phyloP scores from a whole-genome alignment of 495 filamentous ascomycete genomes.

The Aspergillus indologenus region DNA sequence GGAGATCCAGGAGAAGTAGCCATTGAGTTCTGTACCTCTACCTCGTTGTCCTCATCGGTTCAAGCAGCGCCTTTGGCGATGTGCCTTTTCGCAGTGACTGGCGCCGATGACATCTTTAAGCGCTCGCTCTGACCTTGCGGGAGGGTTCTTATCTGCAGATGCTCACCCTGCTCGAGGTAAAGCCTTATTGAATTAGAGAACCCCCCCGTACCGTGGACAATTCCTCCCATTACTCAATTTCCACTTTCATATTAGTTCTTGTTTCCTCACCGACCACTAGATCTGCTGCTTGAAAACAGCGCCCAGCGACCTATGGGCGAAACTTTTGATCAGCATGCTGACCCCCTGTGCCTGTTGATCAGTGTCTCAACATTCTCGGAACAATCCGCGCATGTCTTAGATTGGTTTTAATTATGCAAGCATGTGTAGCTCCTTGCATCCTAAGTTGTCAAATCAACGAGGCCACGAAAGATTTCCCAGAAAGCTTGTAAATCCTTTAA shows the following conservation, averaged over 20 bases:
- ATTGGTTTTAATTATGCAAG: background rate
- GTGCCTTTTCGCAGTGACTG: background rate
- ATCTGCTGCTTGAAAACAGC: background rate
- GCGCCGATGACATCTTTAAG: background rate
- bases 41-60: background rate
- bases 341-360: background rate
- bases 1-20: background rate
- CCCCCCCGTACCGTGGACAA: too few relatives aligned
- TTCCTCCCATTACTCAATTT: too few relatives aligned
- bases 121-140: background rate
- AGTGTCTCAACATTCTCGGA: background rate
- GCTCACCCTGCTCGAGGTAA: background rate
- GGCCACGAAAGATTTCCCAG: background rate
- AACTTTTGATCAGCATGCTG: background rate
- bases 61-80: background rate
- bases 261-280: background rate
- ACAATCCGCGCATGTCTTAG: background rate
- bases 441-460: background rate
- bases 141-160: background rate
- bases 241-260: background rate
- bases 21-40: conserved; percentile 1
- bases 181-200: too few relatives aligned
- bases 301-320: background rate
- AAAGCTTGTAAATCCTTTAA: background rate
- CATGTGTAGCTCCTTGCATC: background rate